Percentiles rank a stretch among this genome's conserved stretches.
These are phyloP conservation scores for Cyclospora cayetanensis DNA, from an alignment of 169 alveolate genomes.

Conservation along the genomic window DNA sequence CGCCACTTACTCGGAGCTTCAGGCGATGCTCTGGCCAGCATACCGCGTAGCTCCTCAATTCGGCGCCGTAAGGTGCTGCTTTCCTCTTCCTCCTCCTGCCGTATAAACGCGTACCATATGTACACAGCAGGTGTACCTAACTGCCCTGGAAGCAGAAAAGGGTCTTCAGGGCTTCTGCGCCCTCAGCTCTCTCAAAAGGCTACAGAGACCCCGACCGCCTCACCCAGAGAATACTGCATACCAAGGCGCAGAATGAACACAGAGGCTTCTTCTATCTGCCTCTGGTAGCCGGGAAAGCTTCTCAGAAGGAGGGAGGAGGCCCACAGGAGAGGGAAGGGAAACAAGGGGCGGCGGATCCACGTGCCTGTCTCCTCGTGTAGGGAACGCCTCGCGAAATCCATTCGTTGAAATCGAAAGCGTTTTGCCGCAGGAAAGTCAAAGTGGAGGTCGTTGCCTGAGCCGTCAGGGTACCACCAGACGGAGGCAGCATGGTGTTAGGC, in stretches of 20 bases:
- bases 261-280: background rate
- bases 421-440: slow-evolving; percentile 83
- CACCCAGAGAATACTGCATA: too few species aligned
- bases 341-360: background rate
- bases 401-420: slow-evolving; percentile 86
- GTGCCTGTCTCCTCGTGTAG: slow-evolving; percentile 80
- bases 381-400: slow-evolving; percentile 87
- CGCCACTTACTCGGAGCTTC: too few species aligned
- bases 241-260: background rate
- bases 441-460: slow-evolving; percentile 85
- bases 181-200: background rate
- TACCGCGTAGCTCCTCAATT: slow-evolving; percentile 32
- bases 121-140: too few species aligned
- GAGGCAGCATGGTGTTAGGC: background rate
- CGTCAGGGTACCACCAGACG: slow-evolving; percentile 60
- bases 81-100: slow-evolving; percentile 39
- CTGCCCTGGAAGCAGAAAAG: background rate
- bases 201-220: too few species aligned
- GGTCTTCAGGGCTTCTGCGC: background rate
- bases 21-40: background rate
- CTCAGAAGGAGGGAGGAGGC: too few species aligned
- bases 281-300: too few species aligned
- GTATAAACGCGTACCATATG: background rate
- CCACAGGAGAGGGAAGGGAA: background rate
- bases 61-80: background rate